A percentile compares a stretch with the other conserved stretches of the same genome.
Conservation (phyloP, 2,329 filamentous ascomycete genomes). For the Trichoderma koningii region DNA sequence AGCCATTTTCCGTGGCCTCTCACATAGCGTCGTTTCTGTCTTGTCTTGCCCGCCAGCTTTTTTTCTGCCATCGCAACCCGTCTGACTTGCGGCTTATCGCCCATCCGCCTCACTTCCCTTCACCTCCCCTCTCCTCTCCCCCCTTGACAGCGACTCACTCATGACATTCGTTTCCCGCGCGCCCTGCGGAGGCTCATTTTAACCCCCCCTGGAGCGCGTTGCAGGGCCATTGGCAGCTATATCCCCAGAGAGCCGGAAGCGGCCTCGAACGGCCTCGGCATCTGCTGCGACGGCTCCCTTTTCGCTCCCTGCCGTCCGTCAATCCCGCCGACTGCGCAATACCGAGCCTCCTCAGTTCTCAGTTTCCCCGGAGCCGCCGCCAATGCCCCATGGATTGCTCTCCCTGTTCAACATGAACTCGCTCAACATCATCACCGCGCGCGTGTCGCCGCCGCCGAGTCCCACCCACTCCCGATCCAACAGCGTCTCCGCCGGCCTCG, state of each 20-base stretch:
- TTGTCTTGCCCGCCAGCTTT: neutral
- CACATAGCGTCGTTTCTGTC: constrained; percentile 25
- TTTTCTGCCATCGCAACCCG: constrained; percentile 24
- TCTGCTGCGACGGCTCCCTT: constrained; percentile 22
- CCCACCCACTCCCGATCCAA: constrained; percentile 61
- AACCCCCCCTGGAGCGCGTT: constrained; percentile 24
- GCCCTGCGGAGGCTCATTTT: constrained; percentile 27
- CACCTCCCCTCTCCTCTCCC: neutral
- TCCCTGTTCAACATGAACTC: constrained; percentile 80
- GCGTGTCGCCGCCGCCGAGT: constrained; percentile 66
- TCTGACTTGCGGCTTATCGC: constrained; percentile 13
- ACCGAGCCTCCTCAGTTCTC: no score
- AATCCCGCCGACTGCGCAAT: neutral
- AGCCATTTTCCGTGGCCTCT: constrained; percentile 6
- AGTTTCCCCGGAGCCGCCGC: constrained; percentile 15
- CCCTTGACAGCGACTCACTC: constrained; percentile 25
- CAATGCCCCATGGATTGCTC: constrained; percentile 54
- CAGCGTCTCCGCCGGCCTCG: constrained; percentile 57
- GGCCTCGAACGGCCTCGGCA: constrained; percentile 16
- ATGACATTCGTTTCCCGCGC: constrained; percentile 25
- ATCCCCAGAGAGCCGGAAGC: constrained; percentile 19
- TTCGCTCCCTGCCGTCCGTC: neutral
- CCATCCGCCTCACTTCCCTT: constrained; percentile 4
- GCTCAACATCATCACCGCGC: constrained; percentile 87
- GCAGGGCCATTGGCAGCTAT: constrained; percentile 20